Base-by-base conservation (phyloP, 257 asterid genomes). In the Pogostemon cablin region DNA sequence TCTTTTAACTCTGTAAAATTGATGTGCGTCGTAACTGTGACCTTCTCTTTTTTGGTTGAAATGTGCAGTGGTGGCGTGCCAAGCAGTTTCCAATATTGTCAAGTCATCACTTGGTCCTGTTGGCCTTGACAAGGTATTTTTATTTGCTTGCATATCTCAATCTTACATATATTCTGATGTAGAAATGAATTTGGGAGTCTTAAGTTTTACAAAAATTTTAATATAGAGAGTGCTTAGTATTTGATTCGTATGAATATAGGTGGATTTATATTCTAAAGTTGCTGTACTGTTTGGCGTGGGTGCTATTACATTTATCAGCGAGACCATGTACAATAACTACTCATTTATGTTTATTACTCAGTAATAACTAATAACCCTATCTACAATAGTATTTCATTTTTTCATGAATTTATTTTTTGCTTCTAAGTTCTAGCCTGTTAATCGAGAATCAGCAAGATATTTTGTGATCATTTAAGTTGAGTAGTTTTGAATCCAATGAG, bases 101-200 rank as follows among this genome's bases (percentile, higher is more conserved):
- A 95, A 95, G 75, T 89, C 99, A 9, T 95, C 98, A 1, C 95
- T 95, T 15, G 99, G 99, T 68, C 99, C 98, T 1, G 97, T 91
- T 65, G 98, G 99, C 72, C 98, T 93, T 62, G 99, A 93, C 81
- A 93, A 93, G 99, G 99, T 91, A 50, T 12, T 37, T 55, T 37
- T 25, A 25, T 48, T 17, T 61, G 66, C 56, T 15, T 35, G 52
- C 5, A 4, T 75, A n/a, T 52, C 5, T 68, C 7, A 5, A 41
- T 2, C 50, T 68, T 3, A 20, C 50, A 55, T 4, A 7, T 5
- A 25, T 55, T 17, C 17, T 56, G 35, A 38, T 7, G 10, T 20
- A 34, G 32, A 35, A 4, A 49, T 65, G 4, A 3, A 15, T 44
- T 4, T 43, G 17, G 32, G 32, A 25, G 52, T 5, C 20, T 50